A percentile compares a stretch with the other conserved stretches of the same genome.
Evolutionary conservation across 164 flowering plant genomes (phyloP).

Genomic region (Vitis rotundifolia): DNA sequence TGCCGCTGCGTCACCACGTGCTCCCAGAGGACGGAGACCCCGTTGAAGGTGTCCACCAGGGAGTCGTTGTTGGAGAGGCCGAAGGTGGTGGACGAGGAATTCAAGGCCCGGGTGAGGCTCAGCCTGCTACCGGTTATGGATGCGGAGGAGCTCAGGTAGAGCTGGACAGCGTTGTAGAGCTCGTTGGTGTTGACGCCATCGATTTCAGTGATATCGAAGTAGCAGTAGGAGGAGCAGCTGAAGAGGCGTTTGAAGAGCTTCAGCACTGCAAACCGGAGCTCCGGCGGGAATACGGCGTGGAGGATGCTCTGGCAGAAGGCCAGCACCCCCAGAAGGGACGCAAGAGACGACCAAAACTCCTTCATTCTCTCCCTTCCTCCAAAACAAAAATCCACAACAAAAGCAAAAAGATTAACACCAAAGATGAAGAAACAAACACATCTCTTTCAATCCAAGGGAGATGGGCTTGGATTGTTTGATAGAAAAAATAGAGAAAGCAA

Average conservation of each 20-base stretch:
- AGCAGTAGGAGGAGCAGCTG: constrained; percentile 63
- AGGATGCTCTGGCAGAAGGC: constrained; percentile 74
- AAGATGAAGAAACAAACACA: too few species aligned
- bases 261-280: constrained; percentile 54
- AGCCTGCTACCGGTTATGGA: constrained; percentile 52
- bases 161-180: constrained; percentile 83
- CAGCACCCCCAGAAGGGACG: constrained; percentile 67
- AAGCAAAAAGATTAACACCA: too few species aligned
- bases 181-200: constrained; percentile 95
- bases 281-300: constrained; percentile 69
- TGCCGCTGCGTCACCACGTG: constrained; percentile 71
- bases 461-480: not conserved
- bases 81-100: constrained; percentile 42
- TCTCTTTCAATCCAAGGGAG: not conserved
- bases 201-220: constrained; percentile 88
- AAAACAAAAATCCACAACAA: too few species aligned
- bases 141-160: constrained; percentile 63
- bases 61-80: constrained; percentile 64
- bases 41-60: constrained; percentile 55
- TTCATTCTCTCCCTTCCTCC: constrained; percentile 36
- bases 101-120: constrained; percentile 57
- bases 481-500: too few species aligned
- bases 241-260: constrained; percentile 52
- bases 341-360: constrained; percentile 72
- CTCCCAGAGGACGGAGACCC: constrained; percentile 65